A percentile compares a stretch with the other conserved stretches of the same genome.
Evolutionary conservation across 768 basidiomycete species (phyloP).

Genomic region (Chlorophyllum brunneum): DNA sequence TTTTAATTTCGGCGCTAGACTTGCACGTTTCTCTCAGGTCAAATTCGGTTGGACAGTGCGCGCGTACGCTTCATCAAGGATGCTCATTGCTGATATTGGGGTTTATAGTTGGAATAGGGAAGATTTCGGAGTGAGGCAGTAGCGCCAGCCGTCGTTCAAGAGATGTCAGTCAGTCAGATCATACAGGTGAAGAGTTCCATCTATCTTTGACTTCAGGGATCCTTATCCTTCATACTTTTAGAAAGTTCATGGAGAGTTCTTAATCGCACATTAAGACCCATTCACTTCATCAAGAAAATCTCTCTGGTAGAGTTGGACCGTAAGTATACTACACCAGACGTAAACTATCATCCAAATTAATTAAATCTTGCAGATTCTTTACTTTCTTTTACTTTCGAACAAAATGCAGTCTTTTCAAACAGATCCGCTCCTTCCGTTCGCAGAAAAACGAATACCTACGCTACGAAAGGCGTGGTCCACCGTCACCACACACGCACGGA

Average conservation of each 20-base stretch:
- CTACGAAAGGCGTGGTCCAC: neutral
- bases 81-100: too few species aligned
- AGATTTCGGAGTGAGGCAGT: too few species aligned
- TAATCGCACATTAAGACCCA: too few species aligned
- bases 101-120: neutral
- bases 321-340: neutral
- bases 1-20: too few species aligned
- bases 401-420: constrained; percentile 2
- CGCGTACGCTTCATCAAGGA: neutral
- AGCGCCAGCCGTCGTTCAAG: too few species aligned
- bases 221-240: too few species aligned
- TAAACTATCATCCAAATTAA: neutral
- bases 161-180: too few species aligned
- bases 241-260: too few species aligned
- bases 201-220: too few species aligned
- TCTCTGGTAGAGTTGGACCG: too few species aligned
- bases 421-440: neutral
- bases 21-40: neutral
- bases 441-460: neutral
- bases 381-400: neutral
- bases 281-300: too few species aligned
- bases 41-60: neutral
- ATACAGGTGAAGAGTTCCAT: too few species aligned
- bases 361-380: neutral
- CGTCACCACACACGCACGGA: neutral